Evolutionary conservation across 2,329 filamentous ascomycete species (phyloP).

Genomic region (Neonectria magnoliae): DNA sequence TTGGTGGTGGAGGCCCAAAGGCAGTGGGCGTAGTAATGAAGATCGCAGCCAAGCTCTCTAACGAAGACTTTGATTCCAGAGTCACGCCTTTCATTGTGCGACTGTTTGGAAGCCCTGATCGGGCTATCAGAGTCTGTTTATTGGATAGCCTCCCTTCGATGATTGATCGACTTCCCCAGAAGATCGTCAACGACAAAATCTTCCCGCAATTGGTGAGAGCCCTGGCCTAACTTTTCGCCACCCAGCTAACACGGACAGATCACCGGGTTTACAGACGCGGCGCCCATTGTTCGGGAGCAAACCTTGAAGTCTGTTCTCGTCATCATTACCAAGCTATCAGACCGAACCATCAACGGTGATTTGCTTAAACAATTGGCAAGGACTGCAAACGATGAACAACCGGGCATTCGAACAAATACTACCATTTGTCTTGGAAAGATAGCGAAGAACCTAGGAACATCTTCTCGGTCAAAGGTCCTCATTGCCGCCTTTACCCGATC

Average conservation of each 20-base stretch:
- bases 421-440: conserved; percentile 98
- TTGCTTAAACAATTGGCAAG: conserved; percentile 90
- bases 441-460: conserved; percentile 82
- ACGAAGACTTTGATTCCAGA: conserved; percentile 87
- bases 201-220: conserved; percentile 87
- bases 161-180: conserved; percentile 90
- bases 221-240: neutral
- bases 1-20: conserved; percentile 93
- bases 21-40: conserved; percentile 90
- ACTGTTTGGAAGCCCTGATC: conserved; percentile 89
- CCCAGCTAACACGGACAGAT: conserved; percentile 62
- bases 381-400: conserved; percentile 96
- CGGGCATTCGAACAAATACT: conserved; percentile 96
- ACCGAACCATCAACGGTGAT: conserved; percentile 93
- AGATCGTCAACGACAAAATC: conserved; percentile 93
- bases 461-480: conserved; percentile 87
- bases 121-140: conserved; percentile 89
- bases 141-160: conserved; percentile 89
- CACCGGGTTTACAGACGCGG: conserved; percentile 93
- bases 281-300: conserved; percentile 92
- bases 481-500: conserved; percentile 92
- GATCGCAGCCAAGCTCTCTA: conserved; percentile 85
- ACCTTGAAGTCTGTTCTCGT: conserved; percentile 93
- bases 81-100: conserved; percentile 88
- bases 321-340: conserved; percentile 88